A percentile compares a stretch with the other conserved stretches of the same genome.
Evolutionary conservation across 2,329 filamentous ascomycete species (phyloP).

Genomic region (Ascochyta fabae): DNA sequence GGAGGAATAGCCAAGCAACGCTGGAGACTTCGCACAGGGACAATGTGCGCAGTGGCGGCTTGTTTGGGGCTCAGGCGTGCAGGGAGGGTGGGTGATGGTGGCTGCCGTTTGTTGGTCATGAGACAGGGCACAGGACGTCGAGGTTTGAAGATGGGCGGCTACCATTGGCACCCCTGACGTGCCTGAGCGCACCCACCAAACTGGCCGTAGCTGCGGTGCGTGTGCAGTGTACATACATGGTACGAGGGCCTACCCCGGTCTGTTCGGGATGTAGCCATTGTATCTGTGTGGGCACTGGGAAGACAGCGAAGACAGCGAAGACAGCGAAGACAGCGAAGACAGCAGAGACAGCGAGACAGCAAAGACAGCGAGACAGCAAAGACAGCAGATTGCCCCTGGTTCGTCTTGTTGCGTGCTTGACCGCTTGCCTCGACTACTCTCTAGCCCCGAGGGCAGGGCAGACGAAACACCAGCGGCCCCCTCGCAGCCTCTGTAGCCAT

Average conservation of each 20-base stretch:
- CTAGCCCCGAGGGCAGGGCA: constrained; percentile 10
- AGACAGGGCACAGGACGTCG: constrained; percentile 12
- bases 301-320: too few relatives aligned
- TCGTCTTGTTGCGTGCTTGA: constrained; percentile 16
- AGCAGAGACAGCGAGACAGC: too few relatives aligned
- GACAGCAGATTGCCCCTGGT: constrained; percentile 6
- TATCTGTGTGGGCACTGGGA: too few relatives aligned
- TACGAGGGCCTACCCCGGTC: background rate
- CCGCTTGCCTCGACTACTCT: constrained; percentile 15
- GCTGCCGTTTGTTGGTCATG: constrained; percentile 10
- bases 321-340: too few relatives aligned
- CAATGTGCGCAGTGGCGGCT: constrained; percentile 11
- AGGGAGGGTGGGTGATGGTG: background rate
- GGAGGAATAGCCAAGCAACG: background rate
- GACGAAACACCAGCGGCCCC: constrained; percentile 14
- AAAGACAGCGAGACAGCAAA: too few relatives aligned
- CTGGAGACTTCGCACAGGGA: background rate
- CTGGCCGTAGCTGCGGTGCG: background rate
- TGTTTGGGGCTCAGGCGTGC: constrained; percentile 7
- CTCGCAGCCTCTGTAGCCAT: constrained; percentile 1
- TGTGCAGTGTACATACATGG: background rate
- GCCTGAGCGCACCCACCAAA: constrained; percentile 1
- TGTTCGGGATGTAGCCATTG: background rate
- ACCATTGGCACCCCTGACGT: constrained; percentile 2
- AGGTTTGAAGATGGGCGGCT: constrained; percentile 12